phyloP scores from a whole-genome alignment of 2,329 filamentous ascomycete species.

The Scytalidium lignicola region DNA sequence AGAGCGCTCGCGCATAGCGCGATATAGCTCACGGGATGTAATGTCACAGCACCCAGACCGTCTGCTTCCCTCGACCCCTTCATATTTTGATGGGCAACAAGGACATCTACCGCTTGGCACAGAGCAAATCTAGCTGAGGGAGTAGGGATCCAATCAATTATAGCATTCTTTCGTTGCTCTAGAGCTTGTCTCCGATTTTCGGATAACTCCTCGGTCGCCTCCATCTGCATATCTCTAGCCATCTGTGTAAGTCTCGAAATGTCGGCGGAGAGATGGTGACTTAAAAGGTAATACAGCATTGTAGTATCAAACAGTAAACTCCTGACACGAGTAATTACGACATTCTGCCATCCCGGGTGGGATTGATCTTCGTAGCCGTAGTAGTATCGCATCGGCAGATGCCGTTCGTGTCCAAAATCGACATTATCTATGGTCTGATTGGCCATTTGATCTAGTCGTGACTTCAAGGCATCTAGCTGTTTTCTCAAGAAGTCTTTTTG shows the following conservation, averaged over 20 bases:
- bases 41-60: constrained; percentile 1
- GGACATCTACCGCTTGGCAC: constrained; percentile 29
- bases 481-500: constrained; percentile 12
- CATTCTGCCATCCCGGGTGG: constrained; percentile 11
- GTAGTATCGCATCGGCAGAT: constrained; percentile 15
- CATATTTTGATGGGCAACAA: constrained; percentile 15
- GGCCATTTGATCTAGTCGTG: constrained; percentile 10
- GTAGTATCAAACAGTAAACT: constrained; percentile 27
- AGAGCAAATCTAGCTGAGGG: constrained; percentile 28
- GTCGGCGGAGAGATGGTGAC: constrained; percentile 32
- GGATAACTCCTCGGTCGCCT: constrained; percentile 12
- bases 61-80: constrained; percentile 12
- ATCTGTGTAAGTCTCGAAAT: constrained; percentile 25
- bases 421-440: constrained; percentile 3
- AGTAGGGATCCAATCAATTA: constrained; percentile 27
- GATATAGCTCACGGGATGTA: constrained; percentile 32
- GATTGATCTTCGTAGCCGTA: constrained; percentile 18
- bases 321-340: constrained; percentile 22
- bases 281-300: constrained; percentile 34
- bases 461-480: constrained; percentile 15
- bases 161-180: constrained; percentile 15
- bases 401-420: constrained; percentile 9
- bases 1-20: constrained; percentile 27
- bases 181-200: constrained; percentile 13
- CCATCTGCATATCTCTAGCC: constrained; percentile 16